A percentile compares a stretch with the other conserved stretches of the same genome.
Conservation (phyloP, 2,329 filamentous ascomycete genomes). For the Talaromyces piceae region DNA sequence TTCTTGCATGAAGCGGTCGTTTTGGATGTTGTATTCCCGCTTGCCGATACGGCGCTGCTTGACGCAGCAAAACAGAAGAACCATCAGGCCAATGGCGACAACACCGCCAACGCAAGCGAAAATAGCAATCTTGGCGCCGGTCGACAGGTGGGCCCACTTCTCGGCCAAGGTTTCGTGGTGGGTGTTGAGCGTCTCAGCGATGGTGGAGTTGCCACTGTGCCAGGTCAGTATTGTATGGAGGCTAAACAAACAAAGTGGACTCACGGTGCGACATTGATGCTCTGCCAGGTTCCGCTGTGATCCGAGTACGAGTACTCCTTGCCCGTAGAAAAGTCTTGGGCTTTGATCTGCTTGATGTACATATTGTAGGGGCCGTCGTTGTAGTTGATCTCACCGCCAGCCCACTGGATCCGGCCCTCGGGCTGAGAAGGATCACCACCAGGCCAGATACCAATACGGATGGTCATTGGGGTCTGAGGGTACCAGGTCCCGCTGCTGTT, state of each 20-base stretch:
- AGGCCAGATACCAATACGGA: constrained; percentile 63
- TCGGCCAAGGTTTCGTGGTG: constrained; percentile 28
- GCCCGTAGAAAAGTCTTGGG: constrained; percentile 51
- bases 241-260: constrained; percentile 11
- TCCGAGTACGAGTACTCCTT: constrained; percentile 63
- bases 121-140: constrained; percentile 44
- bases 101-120: constrained; percentile 31
- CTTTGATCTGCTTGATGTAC: constrained; percentile 58
- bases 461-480: constrained; percentile 66
- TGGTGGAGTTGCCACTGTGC: constrained; percentile 55
- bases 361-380: constrained; percentile 61
- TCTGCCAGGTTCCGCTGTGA: constrained; percentile 54
- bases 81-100: constrained; percentile 24
- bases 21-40: constrained; percentile 41
- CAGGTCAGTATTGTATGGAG: not conserved
- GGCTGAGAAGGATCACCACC: constrained; percentile 45
- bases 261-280: constrained; percentile 50
- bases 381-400: constrained; percentile 62
- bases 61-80: constrained; percentile 42
- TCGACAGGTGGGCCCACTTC: constrained; percentile 39
- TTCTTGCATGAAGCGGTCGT: constrained; percentile 38
- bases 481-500: constrained; percentile 50
- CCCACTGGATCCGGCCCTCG: constrained; percentile 55
- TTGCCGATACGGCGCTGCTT: constrained; percentile 44
- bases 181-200: constrained; percentile 34